Percentiles rank a stretch among this genome's conserved stretches.
These are phyloP conservation scores for Kuraishia piskuri DNA, from an alignment of 805 yeast genomes.

Conservation along the genomic window DNA sequence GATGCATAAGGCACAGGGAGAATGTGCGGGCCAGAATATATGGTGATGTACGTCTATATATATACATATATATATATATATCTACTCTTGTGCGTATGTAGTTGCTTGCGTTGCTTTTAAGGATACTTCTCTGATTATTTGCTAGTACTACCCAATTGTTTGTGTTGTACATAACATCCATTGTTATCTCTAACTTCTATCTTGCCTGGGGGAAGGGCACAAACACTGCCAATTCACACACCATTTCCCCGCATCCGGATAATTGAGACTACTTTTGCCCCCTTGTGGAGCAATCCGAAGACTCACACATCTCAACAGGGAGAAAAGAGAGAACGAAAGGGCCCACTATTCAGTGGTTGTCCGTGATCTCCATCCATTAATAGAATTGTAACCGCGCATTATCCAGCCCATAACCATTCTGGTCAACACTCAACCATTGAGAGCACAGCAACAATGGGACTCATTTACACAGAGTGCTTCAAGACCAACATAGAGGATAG, in stretches of 20 bases:
- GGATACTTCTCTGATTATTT: no score
- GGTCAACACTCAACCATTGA: no score
- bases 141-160: neutral
- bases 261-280: neutral
- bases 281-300: neutral
- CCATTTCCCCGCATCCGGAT: neutral
- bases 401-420: no score
- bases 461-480: conserved; percentile 21
- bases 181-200: neutral
- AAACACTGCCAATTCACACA: neutral
- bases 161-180: neutral
- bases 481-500: conserved; percentile 9
- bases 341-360: neutral
- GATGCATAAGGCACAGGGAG: neutral
- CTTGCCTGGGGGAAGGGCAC: neutral
- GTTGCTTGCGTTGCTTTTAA: no score
- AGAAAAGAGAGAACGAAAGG: neutral
- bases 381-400: neutral
- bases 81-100: no score
- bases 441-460: conserved; percentile 20
- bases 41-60: neutral
- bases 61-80: no score
- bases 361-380: neutral
- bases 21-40: neutral
- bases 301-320: neutral